Evolutionary conservation across 352 stramenopile genomes (phyloP).

Genomic region (Globisporangium okanoganense): DNA sequence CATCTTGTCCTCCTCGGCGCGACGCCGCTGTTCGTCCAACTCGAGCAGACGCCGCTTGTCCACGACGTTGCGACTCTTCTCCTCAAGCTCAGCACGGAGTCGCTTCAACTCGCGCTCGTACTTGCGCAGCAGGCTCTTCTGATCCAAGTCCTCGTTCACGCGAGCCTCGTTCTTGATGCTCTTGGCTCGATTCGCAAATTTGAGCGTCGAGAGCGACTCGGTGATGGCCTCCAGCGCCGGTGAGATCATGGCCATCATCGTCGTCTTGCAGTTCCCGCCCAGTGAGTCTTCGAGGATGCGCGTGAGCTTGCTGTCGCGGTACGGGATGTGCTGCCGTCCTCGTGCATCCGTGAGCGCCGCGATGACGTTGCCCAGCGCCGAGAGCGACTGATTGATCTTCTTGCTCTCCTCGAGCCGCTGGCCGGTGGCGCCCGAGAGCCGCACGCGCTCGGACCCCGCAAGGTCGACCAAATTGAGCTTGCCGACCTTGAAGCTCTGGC

Average conservation of each 20-base stretch:
- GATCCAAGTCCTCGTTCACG: constrained; percentile 92
- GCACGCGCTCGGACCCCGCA: constrained; percentile 88
- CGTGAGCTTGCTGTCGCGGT: constrained; percentile 93
- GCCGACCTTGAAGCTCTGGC: constrained; percentile 93
- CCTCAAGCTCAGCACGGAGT: constrained; percentile 89
- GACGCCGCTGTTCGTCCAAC: constrained; percentile 82
- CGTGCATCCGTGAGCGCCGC: constrained; percentile 85
- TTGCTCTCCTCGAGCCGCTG: constrained; percentile 89
- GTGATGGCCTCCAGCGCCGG: constrained; percentile 87
- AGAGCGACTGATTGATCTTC: constrained; percentile 93
- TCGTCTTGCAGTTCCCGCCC: constrained; percentile 93
- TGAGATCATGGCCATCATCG: constrained; percentile 96
- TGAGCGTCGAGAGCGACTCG: constrained; percentile 92
- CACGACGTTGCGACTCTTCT: constrained; percentile 91
- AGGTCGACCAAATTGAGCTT: constrained; percentile 94
- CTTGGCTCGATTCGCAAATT: constrained; percentile 93
- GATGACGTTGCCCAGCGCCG: constrained; percentile 90
- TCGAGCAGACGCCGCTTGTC: constrained; percentile 91
- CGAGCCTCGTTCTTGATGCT: constrained; percentile 90
- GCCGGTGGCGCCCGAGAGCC: constrained; percentile 82
- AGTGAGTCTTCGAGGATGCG: constrained; percentile 88
- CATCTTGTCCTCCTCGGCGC: constrained; percentile 94
- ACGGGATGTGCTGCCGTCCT: constrained; percentile 90
- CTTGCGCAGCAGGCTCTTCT: constrained; percentile 91
- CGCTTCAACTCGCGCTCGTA: constrained; percentile 95